Conservation (phyloP, 768 basidiomycete genomes). For the Boletus huronensis region DNA sequence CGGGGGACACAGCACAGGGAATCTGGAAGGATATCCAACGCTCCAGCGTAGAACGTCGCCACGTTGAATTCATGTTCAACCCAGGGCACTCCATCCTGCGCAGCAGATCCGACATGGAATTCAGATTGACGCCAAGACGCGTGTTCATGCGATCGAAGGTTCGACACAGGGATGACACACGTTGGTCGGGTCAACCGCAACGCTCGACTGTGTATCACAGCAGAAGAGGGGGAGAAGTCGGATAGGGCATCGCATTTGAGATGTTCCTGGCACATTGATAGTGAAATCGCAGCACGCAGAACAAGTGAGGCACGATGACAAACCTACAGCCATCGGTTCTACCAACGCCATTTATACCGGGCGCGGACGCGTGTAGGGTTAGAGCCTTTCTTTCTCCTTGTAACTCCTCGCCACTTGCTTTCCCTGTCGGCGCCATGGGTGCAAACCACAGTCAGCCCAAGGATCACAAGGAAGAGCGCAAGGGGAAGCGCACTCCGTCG, state of each 20-base stretch:
- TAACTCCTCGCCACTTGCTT: neutral
- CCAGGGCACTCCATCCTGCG: conserved; percentile 3
- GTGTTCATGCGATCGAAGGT: conserved; percentile 7
- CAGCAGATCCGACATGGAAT: neutral
- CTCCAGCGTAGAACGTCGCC: neutral
- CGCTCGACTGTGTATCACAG: conserved; percentile 12
- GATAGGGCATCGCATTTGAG: conserved; percentile 18
- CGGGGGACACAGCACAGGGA: conserved; percentile 13
- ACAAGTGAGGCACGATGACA: conserved; percentile 26
- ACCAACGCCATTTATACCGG: conserved; percentile 21
- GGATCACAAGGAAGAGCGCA: conserved; percentile 22
- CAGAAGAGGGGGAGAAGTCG: conserved; percentile 11
- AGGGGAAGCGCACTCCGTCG: conserved; percentile 23
- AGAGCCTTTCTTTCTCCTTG: neutral
- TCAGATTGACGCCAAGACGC: conserved; percentile 3
- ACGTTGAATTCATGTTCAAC: neutral
- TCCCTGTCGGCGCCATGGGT: conserved; percentile 20
- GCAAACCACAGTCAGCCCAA: conserved; percentile 26
- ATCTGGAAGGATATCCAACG: conserved; percentile 1
- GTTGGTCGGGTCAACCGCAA: conserved; percentile 6
- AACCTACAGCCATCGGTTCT: conserved; percentile 9
- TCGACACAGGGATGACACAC: conserved; percentile 13
- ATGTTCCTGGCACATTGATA: conserved; percentile 5
- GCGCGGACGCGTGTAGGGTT: conserved; percentile 14
- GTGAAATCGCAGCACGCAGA: conserved; percentile 28